Evolutionary conservation across 2,329 filamentous ascomycete genomes (phyloP).

Genomic region (Leptographium lundbergii): DNA sequence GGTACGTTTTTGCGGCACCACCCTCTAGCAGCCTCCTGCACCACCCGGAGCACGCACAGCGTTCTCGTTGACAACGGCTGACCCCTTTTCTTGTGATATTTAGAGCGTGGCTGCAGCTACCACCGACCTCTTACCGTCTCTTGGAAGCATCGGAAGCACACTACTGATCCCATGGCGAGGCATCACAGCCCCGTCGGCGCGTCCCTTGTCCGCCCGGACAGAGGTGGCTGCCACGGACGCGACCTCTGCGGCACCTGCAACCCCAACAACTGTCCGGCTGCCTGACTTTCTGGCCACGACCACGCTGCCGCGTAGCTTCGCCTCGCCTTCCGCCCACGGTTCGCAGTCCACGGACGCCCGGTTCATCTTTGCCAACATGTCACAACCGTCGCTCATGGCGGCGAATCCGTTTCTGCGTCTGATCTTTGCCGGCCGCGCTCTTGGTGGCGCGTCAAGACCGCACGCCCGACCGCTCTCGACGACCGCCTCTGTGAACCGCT

Average conservation of each 20-base stretch:
- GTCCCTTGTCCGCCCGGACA: not conserved
- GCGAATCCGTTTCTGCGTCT: slow-evolving; percentile 4
- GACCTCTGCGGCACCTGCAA: not conserved
- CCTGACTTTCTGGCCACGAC: not conserved
- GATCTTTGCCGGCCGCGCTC: not conserved
- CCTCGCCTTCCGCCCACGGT: slow-evolving; percentile 16
- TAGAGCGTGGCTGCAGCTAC: slow-evolving; percentile 27
- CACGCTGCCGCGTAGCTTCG: slow-evolving; percentile 6
- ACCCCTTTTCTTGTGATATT: not conserved
- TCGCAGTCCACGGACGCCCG: slow-evolving; percentile 11
- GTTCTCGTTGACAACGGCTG: not conserved
- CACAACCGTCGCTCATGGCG: slow-evolving; percentile 1
- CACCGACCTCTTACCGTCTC: slow-evolving; percentile 32
- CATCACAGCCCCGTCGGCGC: slow-evolving; percentile 5
- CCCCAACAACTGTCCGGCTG: not conserved
- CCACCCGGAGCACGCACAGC: too few relatives aligned
- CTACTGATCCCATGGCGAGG: slow-evolving; percentile 23
- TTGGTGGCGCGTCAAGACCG: not conserved
- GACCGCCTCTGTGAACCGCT: not conserved
- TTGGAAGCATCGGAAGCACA: slow-evolving; percentile 28
- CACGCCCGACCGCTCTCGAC: slow-evolving; percentile 1
- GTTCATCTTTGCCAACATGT: slow-evolving; percentile 6
- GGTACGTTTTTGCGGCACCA: slow-evolving; percentile 1
- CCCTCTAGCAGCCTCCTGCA: too few relatives aligned
- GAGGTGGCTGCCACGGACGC: not conserved